phyloP scores from a whole-genome alignment of 345 rosid species.

The Eucalyptus microcorys region DNA sequence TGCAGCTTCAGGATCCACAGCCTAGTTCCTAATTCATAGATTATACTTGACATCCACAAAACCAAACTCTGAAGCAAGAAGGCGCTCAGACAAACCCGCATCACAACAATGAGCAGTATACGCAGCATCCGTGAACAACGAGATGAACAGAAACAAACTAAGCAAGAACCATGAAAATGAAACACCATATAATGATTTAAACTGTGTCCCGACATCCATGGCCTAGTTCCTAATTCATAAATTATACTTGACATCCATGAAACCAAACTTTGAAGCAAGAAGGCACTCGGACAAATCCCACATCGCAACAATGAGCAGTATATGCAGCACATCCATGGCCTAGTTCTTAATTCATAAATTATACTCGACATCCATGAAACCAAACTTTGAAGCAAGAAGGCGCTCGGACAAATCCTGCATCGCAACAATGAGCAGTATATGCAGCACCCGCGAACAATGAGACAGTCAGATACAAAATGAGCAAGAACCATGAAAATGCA shows the following conservation, averaged over 20 bases:
- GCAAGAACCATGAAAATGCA: not conserved
- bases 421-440: not conserved
- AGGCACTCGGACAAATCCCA: not conserved
- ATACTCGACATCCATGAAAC: not conserved
- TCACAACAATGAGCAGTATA: not conserved
- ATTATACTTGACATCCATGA: not conserved
- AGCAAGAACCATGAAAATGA: not conserved
- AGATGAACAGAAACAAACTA: not conserved
- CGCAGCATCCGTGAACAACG: not conserved
- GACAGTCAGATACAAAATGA: not conserved
- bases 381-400: not conserved
- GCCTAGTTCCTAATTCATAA: not conserved
- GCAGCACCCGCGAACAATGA: not conserved
- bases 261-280: not conserved
- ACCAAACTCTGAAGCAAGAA: not conserved
- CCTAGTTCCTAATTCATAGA: not conserved
- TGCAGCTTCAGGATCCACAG: not conserved
- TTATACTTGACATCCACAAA: not conserved
- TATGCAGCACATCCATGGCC: not conserved
- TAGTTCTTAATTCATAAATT: not conserved
- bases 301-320: not conserved
- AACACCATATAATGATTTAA: no score
- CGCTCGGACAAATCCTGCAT: not conserved
- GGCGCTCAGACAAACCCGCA: not conserved
- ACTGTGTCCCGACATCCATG: not conserved